These are phyloP conservation scores for Hypoxylon cercidicola DNA, from an alignment of 495 filamentous ascomycete genomes.

Conservation along the genomic window DNA sequence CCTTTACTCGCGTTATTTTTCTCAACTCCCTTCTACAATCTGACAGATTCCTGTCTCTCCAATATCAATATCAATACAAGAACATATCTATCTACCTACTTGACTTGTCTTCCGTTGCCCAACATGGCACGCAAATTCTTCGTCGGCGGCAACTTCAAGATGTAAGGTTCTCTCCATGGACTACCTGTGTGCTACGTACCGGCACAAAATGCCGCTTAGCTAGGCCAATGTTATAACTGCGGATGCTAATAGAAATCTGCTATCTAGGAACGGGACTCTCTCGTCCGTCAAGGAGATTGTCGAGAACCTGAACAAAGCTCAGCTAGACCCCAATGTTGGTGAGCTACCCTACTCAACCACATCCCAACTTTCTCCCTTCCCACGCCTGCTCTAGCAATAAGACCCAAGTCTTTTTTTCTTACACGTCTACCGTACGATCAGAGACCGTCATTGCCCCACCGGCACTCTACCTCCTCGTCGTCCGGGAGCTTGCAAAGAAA, in stretches of 20 bases:
- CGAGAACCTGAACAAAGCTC: constrained; percentile 82
- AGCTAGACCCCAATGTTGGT: constrained; percentile 76
- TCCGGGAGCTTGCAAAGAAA: constrained; percentile 73
- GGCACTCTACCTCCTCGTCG: constrained; percentile 86
- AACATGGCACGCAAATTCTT: constrained; percentile 97
- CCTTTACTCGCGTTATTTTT: constrained; percentile 34
- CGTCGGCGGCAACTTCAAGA: constrained; percentile 99
- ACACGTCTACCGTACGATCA: constrained; percentile 41
- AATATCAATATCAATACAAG: constrained; percentile 1
- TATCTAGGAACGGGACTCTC: constrained; percentile 86
- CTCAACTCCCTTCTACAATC: constrained; percentile 14
- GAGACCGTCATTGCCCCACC: constrained; percentile 96
- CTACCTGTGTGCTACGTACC: constrained; percentile 17
- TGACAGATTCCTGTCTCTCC: neutral
- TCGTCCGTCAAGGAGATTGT: constrained; percentile 88
- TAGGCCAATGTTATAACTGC: neutral
- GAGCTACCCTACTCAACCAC: constrained; percentile 35
- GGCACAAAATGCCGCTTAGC: neutral
- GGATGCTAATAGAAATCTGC: constrained; percentile 21
- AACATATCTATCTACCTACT: constrained; percentile 12
- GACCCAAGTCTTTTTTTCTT: constrained; percentile 8
- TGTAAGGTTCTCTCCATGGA: constrained; percentile 65
- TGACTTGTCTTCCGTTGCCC: constrained; percentile 38
- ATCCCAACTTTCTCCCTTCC: neutral
- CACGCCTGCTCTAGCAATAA: neutral